Base-by-base conservation (phyloP, 441 rosid species). In the Croton laevigatus region DNA sequence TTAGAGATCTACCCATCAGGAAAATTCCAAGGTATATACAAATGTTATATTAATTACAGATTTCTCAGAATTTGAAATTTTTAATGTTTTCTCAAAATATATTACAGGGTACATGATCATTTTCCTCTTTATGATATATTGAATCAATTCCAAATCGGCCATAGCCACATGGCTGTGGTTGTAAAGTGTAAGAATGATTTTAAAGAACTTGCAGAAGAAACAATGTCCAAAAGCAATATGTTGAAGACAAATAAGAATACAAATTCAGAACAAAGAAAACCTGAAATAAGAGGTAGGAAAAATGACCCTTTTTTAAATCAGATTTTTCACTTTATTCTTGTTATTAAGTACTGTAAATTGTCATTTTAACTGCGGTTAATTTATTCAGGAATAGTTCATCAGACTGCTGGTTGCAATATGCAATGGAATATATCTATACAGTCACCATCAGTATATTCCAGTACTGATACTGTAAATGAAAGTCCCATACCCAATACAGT, bases 101-200 rank as follows among this genome's bases (percentile, higher is more conserved):
- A 5, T 71, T 34, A 49, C 79, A 93, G 97, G 89, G 88, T 91
- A 6, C 78, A 77, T 70, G 82, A 81, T 51, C 79, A 64, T 34
- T 66, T 86, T 69, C 98, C 97, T 53, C 89, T 93, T 8, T 91
- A 91, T 81, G 91, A 91, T 48, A 88, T 93, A 54, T 65, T 93
- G 78, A 87, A 93, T 70, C 90, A 81, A 70, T 93, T 93, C 75
- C 94, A 87, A 73, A 83, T 85, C 60, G 88, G 97, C 75, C 85
- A 91, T 27, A 93, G 93, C 81, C 98, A 89, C 82, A 91, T 93
- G 90, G 94, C 93, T 59, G 86, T 83, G 55, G 97, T 93, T 52
- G 83, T 93, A 59, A 76, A 81, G 76, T 34, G 81, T 55, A 84
- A 85, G 65, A 64, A 76, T 36, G 71, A 66, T 62, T 51, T 36